Percentiles rank a stretch among this genome's conserved stretches.
phyloP scores from a whole-genome alignment of 371 early-diverging fungal species.

The Mortierella sp. region DNA sequence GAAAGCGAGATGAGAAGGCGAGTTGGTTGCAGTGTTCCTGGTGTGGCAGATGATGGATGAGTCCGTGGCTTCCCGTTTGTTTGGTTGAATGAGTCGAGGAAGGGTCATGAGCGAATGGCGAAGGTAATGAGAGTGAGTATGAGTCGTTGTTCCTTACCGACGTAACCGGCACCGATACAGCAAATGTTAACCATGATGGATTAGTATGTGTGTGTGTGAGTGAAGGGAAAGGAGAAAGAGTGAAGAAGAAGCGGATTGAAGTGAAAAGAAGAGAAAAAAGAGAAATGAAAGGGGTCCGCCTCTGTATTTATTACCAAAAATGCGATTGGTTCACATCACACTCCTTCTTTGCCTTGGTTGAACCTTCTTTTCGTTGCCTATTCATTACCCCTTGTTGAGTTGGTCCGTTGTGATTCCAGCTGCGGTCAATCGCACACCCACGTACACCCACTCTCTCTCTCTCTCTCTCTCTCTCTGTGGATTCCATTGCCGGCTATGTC shows the following conservation, averaged over 20 bases:
- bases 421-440: background rate
- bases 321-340: background rate
- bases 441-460: background rate
- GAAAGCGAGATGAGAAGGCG: background rate
- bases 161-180: conserved; percentile 96
- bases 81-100: background rate
- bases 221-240: background rate
- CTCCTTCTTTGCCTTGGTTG: background rate
- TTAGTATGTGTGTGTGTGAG: background rate
- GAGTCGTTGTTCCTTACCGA: conserved; percentile 72
- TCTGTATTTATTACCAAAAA: background rate
- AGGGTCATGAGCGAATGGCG: background rate
- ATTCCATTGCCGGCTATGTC: background rate
- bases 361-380: background rate
- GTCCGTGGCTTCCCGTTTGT: background rate
- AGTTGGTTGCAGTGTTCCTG: background rate
- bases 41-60: conserved; percentile 3
- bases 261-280: background rate
- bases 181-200: conserved; percentile 59
- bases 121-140: background rate
- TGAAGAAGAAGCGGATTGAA: background rate
- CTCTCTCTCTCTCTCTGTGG: background rate
- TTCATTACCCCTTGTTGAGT: background rate
- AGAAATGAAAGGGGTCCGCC: background rate
- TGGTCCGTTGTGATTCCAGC: background rate